phyloP scores from a whole-genome alignment of 2,329 filamentous ascomycete species.

The Podosphaera fusca region DNA sequence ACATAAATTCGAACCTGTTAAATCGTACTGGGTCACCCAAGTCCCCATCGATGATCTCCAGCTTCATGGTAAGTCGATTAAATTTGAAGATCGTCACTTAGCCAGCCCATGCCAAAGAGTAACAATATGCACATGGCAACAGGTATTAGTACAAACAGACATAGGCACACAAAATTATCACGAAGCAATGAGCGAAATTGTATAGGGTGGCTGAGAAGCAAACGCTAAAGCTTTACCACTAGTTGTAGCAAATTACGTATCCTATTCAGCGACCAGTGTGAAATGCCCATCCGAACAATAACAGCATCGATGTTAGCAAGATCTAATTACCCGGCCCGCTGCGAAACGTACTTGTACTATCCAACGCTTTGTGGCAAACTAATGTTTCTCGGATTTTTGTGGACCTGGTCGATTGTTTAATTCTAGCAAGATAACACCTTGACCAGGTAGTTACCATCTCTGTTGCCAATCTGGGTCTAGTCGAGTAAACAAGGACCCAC shows the following conservation, averaged over 20 bases:
- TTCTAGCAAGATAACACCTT: neutral
- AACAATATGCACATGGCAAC: too few relatives aligned
- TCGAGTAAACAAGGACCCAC: slow-evolving; percentile 2
- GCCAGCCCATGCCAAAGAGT: too few relatives aligned
- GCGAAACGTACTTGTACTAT: neutral
- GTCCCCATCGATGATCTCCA: neutral
- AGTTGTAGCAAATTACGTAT: neutral
- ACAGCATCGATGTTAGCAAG: neutral
- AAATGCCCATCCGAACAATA: neutral
- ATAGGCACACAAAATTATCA: too few relatives aligned
- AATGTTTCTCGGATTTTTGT: neutral
- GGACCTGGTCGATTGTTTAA: neutral
- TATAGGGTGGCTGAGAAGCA: too few relatives aligned
- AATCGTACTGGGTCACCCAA: too few relatives aligned
- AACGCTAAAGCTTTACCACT: too few relatives aligned
- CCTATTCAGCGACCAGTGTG: neutral
- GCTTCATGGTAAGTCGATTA: neutral
- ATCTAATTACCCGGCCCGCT: neutral
- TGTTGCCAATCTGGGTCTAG: slow-evolving; percentile 1
- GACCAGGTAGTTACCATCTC: neutral
- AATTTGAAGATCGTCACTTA: neutral
- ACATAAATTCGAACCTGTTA: too few relatives aligned
- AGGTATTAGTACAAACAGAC: too few relatives aligned
- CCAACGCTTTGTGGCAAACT: neutral
- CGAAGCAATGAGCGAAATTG: neutral